Evolutionary conservation across 371 early-diverging fungal genomes (phyloP).

Genomic region (Mortierella sp.): DNA sequence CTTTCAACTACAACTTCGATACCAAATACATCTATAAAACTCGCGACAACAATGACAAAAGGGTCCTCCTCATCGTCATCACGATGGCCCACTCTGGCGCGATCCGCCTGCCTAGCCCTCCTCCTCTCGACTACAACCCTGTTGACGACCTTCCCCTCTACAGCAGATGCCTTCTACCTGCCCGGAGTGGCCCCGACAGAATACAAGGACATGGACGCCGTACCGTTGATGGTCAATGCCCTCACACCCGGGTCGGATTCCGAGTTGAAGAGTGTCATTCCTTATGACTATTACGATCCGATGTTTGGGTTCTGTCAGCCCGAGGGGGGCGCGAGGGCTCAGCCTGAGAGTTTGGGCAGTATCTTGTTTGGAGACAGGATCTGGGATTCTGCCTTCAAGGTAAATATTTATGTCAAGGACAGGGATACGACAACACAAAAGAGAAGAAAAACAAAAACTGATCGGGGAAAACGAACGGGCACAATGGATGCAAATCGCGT

Average conservation of each 20-base stretch:
- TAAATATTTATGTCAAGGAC: too few relatives aligned
- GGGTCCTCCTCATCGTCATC: neutral
- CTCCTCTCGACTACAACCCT: neutral
- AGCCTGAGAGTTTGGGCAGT: slow-evolving; percentile 90
- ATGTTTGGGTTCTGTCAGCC: slow-evolving; percentile 91
- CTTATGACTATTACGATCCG: slow-evolving; percentile 89
- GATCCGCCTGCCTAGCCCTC: neutral
- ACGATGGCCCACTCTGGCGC: neutral
- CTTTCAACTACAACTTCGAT: neutral
- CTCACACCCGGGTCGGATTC: slow-evolving; percentile 79
- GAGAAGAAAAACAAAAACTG: too few relatives aligned
- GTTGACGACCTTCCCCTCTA: too few relatives aligned
- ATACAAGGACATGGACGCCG: slow-evolving; percentile 75
- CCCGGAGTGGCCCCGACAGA: slow-evolving; percentile 96
- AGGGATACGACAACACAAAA: neutral
- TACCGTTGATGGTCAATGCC: slow-evolving; percentile 89
- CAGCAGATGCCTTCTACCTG: slow-evolving; percentile 83
- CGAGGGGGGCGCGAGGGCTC: slow-evolving; percentile 69
- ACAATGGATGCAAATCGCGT: neutral
- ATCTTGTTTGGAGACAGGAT: slow-evolving; percentile 97
- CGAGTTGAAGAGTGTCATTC: slow-evolving; percentile 80
- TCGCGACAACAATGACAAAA: neutral
- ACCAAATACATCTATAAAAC: neutral
- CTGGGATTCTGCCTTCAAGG: slow-evolving; percentile 86
- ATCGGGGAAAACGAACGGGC: neutral